Evolutionary conservation across 805 yeast genomes (phyloP).

Genomic region (Kluyveromyces starmeri): DNA sequence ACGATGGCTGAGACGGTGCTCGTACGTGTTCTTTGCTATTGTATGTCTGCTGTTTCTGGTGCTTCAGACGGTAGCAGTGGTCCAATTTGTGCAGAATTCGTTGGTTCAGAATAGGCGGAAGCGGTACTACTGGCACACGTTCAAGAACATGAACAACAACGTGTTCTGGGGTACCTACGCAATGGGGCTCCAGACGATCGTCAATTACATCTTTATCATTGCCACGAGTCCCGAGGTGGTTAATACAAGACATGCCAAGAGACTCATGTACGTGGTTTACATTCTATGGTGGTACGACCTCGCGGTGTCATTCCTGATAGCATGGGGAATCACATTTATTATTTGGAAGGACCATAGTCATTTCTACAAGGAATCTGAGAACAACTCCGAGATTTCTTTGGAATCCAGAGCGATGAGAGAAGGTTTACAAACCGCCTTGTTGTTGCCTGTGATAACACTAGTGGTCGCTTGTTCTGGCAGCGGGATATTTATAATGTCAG

Average conservation of each 20-base stretch:
- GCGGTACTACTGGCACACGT: constrained; percentile 24
- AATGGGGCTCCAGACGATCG: constrained; percentile 68
- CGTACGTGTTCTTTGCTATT: constrained; percentile 54
- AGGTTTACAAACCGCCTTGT: constrained; percentile 45
- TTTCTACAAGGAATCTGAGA: constrained; percentile 18
- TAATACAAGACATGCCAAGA: constrained; percentile 16
- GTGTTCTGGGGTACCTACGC: constrained; percentile 71
- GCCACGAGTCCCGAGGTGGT: constrained; percentile 24
- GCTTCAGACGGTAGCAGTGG: constrained; percentile 34
- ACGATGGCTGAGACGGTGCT: constrained; percentile 47
- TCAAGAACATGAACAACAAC: constrained; percentile 36
- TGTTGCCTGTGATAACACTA: constrained; percentile 72
- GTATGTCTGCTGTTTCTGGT: constrained; percentile 41
- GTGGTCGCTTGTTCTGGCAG: constrained; percentile 75
- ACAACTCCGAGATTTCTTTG: constrained; percentile 3
- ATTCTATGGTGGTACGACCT: constrained; percentile 71
- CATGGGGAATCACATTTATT: constrained; percentile 52
- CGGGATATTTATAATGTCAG: constrained; percentile 36
- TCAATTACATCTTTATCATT: constrained; percentile 44
- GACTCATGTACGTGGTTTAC: constrained; percentile 44
- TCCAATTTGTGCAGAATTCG: constrained; percentile 28
- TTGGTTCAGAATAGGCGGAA: constrained; percentile 1
- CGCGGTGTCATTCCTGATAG: constrained; percentile 43
- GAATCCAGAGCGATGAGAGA: constrained; percentile 26
- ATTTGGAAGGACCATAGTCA: constrained; percentile 30